Evolutionary conservation across 1,284 basidiomycete genomes (phyloP).

Genomic region (Inonotus hispidus): DNA sequence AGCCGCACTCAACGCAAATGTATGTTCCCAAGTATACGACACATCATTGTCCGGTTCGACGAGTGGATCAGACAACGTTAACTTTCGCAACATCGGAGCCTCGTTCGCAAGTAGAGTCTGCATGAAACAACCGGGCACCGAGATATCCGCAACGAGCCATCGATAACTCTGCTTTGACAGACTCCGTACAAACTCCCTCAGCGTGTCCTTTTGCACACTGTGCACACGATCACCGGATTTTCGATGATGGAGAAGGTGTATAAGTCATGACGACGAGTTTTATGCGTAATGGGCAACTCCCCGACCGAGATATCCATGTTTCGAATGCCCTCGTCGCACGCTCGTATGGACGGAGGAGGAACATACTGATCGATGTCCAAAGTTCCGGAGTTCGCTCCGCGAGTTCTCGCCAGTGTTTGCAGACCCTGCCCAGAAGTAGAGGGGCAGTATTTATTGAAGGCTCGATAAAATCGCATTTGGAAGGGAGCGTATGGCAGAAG

Average conservation of each 20-base stretch:
- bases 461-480: conserved; percentile 7
- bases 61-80: conserved; percentile 7
- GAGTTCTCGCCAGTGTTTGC: conserved; percentile 11
- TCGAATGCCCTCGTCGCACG: conserved; percentile 8
- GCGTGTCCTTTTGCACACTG: conserved; percentile 1
- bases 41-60: conserved; percentile 2
- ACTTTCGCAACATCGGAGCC: conserved; percentile 5
- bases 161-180: conserved; percentile 14
- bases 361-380: conserved; percentile 15
- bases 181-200: conserved; percentile 9
- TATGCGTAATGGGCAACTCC: conserved; percentile 8
- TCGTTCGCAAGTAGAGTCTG: conserved; percentile 4
- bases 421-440: conserved; percentile 8
- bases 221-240: not conserved
- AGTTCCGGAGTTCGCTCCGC: conserved; percentile 12
- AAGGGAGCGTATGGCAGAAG: conserved; percentile 15
- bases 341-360: conserved; percentile 14
- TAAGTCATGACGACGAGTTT: conserved; percentile 13
- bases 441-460: conserved; percentile 11
- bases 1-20: conserved; percentile 5
- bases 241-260: not conserved
- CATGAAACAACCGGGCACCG: conserved; percentile 12
- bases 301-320: conserved; percentile 12
- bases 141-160: conserved; percentile 15
- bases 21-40: conserved; percentile 3